A percentile compares a stretch with the other conserved stretches of the same genome.
Conservation (phyloP, 2,329 filamentous ascomycete genomes). For the Fusarium proliferatum region DNA sequence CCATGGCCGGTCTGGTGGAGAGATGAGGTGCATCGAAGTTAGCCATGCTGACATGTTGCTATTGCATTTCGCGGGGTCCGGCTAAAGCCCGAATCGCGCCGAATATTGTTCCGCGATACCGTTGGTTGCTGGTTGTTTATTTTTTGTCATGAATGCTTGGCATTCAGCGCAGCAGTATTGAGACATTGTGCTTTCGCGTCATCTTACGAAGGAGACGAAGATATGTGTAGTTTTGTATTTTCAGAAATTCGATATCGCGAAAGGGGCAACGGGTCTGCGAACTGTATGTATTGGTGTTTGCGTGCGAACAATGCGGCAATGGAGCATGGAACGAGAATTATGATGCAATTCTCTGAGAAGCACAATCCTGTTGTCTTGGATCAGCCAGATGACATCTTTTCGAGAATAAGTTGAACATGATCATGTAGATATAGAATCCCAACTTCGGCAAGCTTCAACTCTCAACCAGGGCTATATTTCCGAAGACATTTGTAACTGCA, state of each 20-base stretch:
- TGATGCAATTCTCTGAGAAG: background rate
- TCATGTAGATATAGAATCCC: too few relatives aligned
- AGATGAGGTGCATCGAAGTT: background rate
- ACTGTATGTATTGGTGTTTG: background rate
- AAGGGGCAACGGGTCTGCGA: background rate
- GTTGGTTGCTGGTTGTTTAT: background rate
- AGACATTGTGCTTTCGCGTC: background rate
- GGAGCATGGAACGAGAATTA: too few relatives aligned
- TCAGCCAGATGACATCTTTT: fast-evolving
- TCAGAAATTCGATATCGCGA: too few relatives aligned
- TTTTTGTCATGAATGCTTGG: background rate
- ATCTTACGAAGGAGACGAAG: too few relatives aligned
- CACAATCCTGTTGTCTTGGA: fast-evolving
- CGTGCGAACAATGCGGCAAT: background rate
- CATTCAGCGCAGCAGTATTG: background rate
- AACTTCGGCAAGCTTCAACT: too few relatives aligned
- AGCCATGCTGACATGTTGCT: background rate
- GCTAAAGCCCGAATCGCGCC: background rate
- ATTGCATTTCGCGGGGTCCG: constrained; percentile 1
- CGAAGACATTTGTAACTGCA: too few relatives aligned
- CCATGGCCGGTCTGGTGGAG: background rate
- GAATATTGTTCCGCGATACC: constrained; percentile 2
- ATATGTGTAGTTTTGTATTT: fast-evolving
- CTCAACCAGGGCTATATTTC: too few relatives aligned
- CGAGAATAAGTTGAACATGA: background rate